Base-by-base conservation (phyloP, 23 red algal species). In the Gracilaria domingensis region DNA sequence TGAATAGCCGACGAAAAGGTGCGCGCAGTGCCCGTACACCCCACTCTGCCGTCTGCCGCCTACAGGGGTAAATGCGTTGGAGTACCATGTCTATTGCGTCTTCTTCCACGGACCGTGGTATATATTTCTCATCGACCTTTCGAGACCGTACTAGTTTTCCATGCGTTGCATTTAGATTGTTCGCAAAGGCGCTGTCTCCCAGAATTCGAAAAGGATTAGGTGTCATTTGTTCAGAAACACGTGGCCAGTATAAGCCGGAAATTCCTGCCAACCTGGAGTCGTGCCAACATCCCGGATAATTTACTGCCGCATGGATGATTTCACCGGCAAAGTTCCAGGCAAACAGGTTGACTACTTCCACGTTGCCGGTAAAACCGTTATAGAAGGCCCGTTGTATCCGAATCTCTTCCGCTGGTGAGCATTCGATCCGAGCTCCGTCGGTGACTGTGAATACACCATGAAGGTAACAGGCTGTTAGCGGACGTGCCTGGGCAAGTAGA, bases 271-370 rank as follows among this genome's bases (percentile, higher is more conserved):
- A 16, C 34, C 32, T 69, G 9, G 45, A 58, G 39, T 66, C 81
- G 12, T 85, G 81, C 58, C 32, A 85, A 2, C 7, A 3, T 51
- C 61, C 57, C 4, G 58, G 6, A 48, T 17, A 85, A 28, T 85
- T 85, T 8, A 66, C 11, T 1, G 81, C 81, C 5, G 81, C 56
- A 69, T 85, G 38, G 7, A 45, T 11, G 5, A 45, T 7, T 45
- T 45, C 42, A 11, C 11, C 42, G 5, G 5, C 5, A 45, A 45
- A 78, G 67, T 80, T 80, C 30, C 53, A 89, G 6, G 75, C 72
- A 62, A 89, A 80, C 0, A 89, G 38, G 33, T 89, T 89, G 4
- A 70, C 53, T 12, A 89, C 50, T 66, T 89, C 85, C 20, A 78
- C 74, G 25, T 29, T 62, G 1, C 57, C 45, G 13, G 72, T 60